Conservation (phyloP, 2,329 filamentous ascomycete genomes). For the Aspergillus ruber region DNA sequence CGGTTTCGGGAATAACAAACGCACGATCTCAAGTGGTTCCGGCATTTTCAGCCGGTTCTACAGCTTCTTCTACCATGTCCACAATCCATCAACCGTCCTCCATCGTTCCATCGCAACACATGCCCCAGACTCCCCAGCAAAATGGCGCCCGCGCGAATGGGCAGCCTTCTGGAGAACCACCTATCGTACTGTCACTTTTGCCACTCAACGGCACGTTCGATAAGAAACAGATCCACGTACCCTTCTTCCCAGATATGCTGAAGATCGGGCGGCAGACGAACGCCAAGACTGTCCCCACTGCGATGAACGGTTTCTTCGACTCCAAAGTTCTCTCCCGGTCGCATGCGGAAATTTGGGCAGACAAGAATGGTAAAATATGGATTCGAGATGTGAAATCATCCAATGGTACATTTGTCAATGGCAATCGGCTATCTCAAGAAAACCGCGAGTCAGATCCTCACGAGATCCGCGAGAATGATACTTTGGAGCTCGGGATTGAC, state of each 20-base stretch:
- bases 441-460: constrained; percentile 95
- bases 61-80: constrained; percentile 57
- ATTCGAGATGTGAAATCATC: constrained; percentile 98
- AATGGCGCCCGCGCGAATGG: constrained; percentile 49
- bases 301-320: constrained; percentile 91
- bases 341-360: constrained; percentile 93
- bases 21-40: constrained; percentile 57
- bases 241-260: constrained; percentile 87
- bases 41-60: constrained; percentile 51
- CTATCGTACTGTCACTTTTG: constrained; percentile 75
- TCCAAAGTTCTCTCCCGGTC: constrained; percentile 95
- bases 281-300: constrained; percentile 86
- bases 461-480: constrained; percentile 84
- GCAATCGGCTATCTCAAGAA: constrained; percentile 79
- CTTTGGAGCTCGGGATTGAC: constrained; percentile 91
- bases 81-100: constrained; percentile 57
- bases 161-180: constrained; percentile 50
- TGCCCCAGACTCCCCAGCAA: constrained; percentile 55
- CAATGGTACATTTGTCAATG: constrained; percentile 97
- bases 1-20: constrained; percentile 56
- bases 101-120: constrained; percentile 62
- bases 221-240: constrained; percentile 89
- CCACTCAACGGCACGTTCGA: constrained; percentile 97
- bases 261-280: constrained; percentile 96
- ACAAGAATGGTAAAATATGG: constrained; percentile 79